These are phyloP conservation scores for Trypanosoma lewisi DNA, from an alignment of 208 protist species.

Conservation along the genomic window DNA sequence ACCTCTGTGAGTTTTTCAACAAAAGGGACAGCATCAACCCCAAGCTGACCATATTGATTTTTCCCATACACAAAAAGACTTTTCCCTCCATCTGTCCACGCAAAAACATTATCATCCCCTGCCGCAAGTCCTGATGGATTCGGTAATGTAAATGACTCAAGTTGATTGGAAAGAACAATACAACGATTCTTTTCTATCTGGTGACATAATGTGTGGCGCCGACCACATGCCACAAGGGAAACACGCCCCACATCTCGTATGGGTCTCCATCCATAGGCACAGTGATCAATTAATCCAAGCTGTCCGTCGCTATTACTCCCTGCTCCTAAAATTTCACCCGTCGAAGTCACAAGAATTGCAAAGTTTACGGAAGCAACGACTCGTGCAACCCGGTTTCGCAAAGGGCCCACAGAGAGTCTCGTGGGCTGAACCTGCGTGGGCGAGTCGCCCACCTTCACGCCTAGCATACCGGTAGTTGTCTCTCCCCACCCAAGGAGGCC, in stretches of 20 bases:
- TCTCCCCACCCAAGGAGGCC: constrained; percentile 27
- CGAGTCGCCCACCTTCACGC: not conserved
- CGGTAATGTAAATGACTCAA: constrained; percentile 15
- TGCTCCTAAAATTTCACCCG: constrained; percentile 18
- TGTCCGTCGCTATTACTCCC: constrained; percentile 26
- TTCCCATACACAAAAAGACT: constrained; percentile 13
- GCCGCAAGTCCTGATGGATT: constrained; percentile 12
- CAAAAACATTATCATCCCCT: constrained; percentile 18
- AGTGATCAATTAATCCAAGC: constrained; percentile 19
- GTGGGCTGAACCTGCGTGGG: constrained; percentile 13
- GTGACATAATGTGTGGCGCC: constrained; percentile 17
- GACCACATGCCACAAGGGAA: constrained; percentile 18
- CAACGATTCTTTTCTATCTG: constrained; percentile 22
- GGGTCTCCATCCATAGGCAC: constrained; percentile 11
- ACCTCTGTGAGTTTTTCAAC: constrained; percentile 18
- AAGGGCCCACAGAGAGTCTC: constrained; percentile 15
- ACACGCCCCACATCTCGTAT: constrained; percentile 25
- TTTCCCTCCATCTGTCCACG: constrained; percentile 12
- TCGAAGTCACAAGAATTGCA: constrained; percentile 18
- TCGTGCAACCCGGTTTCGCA: constrained; percentile 12
- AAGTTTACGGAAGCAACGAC: constrained; percentile 21
- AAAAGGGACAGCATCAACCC: constrained; percentile 1
- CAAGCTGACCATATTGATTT: constrained; percentile 13
- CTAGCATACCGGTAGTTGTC: constrained; percentile 22
- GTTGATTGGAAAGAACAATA: constrained; percentile 17